phyloP scores from a whole-genome alignment of 495 filamentous ascomycete genomes.

The Xylaria acuta region DNA sequence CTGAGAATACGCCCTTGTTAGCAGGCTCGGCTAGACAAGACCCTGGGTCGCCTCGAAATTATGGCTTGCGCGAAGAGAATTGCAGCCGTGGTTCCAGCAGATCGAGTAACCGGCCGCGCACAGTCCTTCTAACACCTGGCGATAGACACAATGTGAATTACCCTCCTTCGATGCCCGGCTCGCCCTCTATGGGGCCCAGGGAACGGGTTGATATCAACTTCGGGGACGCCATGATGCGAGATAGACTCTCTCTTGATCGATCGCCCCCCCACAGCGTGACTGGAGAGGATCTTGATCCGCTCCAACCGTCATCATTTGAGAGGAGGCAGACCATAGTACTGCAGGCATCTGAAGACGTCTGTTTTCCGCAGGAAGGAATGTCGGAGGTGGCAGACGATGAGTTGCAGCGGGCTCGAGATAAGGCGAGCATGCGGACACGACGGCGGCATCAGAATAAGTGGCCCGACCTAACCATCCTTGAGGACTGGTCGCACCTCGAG shows the following conservation, averaged over 20 bases:
- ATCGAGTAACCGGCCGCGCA: conserved; percentile 44
- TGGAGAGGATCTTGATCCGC: conserved; percentile 42
- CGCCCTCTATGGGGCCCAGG: conserved; percentile 65
- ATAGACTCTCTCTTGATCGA: conserved; percentile 55
- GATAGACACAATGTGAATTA: conserved; percentile 87
- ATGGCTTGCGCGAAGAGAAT: conserved; percentile 46
- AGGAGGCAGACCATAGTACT: conserved; percentile 56
- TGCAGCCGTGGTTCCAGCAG: conserved; percentile 49
- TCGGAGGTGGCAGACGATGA: conserved; percentile 86
- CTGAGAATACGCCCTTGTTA: conserved; percentile 60
- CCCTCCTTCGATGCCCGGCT: conserved; percentile 89
- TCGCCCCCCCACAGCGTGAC: conserved; percentile 54
- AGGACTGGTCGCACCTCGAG: conserved; percentile 91
- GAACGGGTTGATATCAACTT: conserved; percentile 65
- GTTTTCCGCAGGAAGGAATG: conserved; percentile 80
- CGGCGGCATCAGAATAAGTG: conserved; percentile 62
- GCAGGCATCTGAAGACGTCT: conserved; percentile 84
- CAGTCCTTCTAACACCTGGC: conserved; percentile 43
- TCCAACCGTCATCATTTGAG: conserved; percentile 46
- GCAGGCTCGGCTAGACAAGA: conserved; percentile 44
- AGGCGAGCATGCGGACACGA: conserved; percentile 43
- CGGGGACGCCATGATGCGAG: conserved; percentile 78
- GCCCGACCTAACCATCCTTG: conserved; percentile 71
- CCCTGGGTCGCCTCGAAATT: conserved; percentile 35
- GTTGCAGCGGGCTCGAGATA: conserved; percentile 37